Conservation (phyloP, 2,329 filamentous ascomycete species). For the Botrytis fragariae region DNA sequence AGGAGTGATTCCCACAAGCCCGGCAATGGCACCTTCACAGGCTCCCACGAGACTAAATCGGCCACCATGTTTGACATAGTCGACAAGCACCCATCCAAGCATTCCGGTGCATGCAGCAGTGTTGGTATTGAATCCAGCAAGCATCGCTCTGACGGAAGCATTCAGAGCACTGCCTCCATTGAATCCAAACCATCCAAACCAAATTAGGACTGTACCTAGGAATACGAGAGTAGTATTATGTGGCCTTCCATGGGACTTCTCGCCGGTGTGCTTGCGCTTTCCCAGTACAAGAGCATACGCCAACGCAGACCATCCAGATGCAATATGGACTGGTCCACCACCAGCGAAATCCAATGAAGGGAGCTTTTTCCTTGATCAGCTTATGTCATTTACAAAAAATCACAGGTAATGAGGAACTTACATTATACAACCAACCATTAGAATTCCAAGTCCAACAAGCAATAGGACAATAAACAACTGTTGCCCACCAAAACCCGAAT, state of each 20-base stretch:
- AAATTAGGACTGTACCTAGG: slow-evolving; percentile 62
- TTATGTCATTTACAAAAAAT: not conserved
- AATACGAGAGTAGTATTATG: slow-evolving; percentile 64
- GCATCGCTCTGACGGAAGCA: slow-evolving; percentile 50
- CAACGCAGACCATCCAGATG: slow-evolving; percentile 60
- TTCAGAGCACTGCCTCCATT: slow-evolving; percentile 53
- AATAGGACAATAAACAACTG: slow-evolving; percentile 62
- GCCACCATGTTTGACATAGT: slow-evolving; percentile 47
- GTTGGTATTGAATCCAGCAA: slow-evolving; percentile 58
- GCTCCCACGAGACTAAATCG: slow-evolving; percentile 53
- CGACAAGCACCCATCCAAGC: slow-evolving; percentile 52
- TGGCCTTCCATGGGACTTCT: slow-evolving; percentile 51
- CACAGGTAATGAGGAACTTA: not conserved
- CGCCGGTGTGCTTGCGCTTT: slow-evolving; percentile 50
- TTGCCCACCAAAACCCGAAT: slow-evolving; percentile 63
- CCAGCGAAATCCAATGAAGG: slow-evolving; percentile 41
- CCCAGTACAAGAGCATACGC: slow-evolving; percentile 64
- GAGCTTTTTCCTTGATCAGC: slow-evolving; percentile 37
- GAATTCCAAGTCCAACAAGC: slow-evolving; percentile 67
- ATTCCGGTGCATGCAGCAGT: slow-evolving; percentile 54
- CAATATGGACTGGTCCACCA: slow-evolving; percentile 60
- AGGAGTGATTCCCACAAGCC: slow-evolving; percentile 57
- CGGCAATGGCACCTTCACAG: slow-evolving; percentile 54
- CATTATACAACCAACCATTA: slow-evolving; percentile 62
- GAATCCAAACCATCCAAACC: slow-evolving; percentile 60